These are phyloP conservation scores for Trichoderma sp. DNA, from an alignment of 2,329 filamentous ascomycete species.

Conservation along the genomic window DNA sequence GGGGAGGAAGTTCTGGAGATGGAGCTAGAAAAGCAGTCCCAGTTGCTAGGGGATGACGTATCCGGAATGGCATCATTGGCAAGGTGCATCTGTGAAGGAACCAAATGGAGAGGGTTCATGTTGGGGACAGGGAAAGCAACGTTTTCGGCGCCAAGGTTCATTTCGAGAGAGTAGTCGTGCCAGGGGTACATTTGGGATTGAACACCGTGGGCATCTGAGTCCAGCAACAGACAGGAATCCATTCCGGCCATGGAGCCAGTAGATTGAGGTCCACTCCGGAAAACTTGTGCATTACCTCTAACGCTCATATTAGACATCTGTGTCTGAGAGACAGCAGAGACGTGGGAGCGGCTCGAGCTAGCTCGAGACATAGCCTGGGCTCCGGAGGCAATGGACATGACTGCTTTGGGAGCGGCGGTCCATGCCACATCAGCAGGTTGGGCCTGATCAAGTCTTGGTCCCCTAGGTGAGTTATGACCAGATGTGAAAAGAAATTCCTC, in stretches of 20 bases:
- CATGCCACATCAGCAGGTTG: constrained; percentile 50
- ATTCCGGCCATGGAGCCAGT: constrained; percentile 44
- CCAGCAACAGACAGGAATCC: constrained; percentile 51
- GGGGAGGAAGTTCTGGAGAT: constrained; percentile 53
- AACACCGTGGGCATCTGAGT: constrained; percentile 46
- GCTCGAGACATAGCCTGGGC: constrained; percentile 41
- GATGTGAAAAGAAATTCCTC: constrained; percentile 56
- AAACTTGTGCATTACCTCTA: constrained; percentile 48
- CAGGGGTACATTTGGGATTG: constrained; percentile 51
- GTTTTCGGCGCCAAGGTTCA: constrained; percentile 43
- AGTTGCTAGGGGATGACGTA: constrained; percentile 51
- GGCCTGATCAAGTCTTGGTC: constrained; percentile 44
- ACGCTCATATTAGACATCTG: constrained; percentile 52
- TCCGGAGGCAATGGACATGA: constrained; percentile 31
- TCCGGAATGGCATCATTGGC: constrained; percentile 50
- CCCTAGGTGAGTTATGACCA: constrained; percentile 54
- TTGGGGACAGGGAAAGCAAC: constrained; percentile 44
- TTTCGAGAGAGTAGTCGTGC: constrained; percentile 45
- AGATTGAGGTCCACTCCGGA: constrained; percentile 40
- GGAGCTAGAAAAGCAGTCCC: constrained; percentile 52
- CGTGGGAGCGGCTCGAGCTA: constrained; percentile 39
- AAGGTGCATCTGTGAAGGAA: constrained; percentile 54
- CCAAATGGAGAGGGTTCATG: constrained; percentile 49
- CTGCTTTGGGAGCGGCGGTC: constrained; percentile 39
- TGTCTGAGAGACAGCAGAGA: constrained; percentile 49